Conservation (phyloP, 192 early-diverging fungal genomes). For the Coemansia umbellata region DNA sequence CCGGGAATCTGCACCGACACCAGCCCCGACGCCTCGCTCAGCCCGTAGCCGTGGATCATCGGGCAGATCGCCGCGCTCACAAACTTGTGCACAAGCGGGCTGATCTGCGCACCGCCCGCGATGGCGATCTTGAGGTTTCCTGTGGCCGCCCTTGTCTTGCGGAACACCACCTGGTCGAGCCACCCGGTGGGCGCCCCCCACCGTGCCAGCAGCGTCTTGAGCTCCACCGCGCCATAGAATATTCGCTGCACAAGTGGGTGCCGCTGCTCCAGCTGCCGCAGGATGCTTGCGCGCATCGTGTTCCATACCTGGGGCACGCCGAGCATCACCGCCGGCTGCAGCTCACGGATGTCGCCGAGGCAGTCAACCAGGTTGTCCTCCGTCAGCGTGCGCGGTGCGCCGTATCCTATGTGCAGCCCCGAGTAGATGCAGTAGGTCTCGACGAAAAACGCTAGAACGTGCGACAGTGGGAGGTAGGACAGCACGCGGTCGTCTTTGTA, state of each 20-base stretch:
- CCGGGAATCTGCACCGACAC: constrained; percentile 64
- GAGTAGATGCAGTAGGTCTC: constrained; percentile 68
- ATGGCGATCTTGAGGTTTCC: constrained; percentile 83
- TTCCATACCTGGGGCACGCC: constrained; percentile 88
- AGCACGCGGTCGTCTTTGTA: constrained; percentile 60
- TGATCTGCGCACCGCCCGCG: constrained; percentile 88
- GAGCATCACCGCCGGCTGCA: constrained; percentile 72
- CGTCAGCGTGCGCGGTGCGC: constrained; percentile 68
- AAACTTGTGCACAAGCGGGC: constrained; percentile 79
- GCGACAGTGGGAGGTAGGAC: constrained; percentile 84
- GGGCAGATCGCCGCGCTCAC: constrained; percentile 72
- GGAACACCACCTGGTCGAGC: constrained; percentile 78
- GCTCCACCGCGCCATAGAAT: constrained; percentile 69
- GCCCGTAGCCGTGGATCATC: constrained; percentile 85
- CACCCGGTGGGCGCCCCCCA: constrained; percentile 63
- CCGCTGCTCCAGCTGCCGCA: constrained; percentile 58
- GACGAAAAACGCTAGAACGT: constrained; percentile 84
- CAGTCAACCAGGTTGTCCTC: constrained; percentile 63
- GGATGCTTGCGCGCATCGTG: constrained; percentile 79
- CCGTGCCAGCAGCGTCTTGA: constrained; percentile 62
- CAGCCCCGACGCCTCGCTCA: constrained; percentile 78
- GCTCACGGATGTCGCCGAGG: constrained; percentile 72
- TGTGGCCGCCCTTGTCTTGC: constrained; percentile 72
- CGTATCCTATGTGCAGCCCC: constrained; percentile 66
- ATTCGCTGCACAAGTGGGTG: constrained; percentile 57